Conservation (phyloP, 441 rosid genomes). For the Pelargonium australe region DNA sequence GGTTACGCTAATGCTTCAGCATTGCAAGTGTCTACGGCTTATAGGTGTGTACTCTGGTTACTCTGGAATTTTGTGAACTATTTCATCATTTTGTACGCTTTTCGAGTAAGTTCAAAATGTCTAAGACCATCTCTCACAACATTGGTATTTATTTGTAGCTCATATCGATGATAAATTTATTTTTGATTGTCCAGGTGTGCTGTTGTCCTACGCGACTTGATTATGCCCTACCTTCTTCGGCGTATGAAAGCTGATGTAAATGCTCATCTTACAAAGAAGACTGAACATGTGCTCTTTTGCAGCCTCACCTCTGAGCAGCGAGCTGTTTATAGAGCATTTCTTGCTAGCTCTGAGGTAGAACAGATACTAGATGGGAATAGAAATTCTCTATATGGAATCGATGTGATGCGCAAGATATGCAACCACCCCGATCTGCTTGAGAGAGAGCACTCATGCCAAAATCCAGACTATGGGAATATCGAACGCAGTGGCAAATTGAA, state of each 20-base stretch:
- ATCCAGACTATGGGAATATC: constrained; percentile 88
- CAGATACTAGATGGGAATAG: constrained; percentile 70
- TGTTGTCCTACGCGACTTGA: constrained; percentile 85
- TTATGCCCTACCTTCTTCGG: constrained; percentile 95
- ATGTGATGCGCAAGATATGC: constrained; percentile 98
- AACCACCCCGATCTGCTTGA: constrained; percentile 97
- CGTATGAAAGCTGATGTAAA: constrained; percentile 89
- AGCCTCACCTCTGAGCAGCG: constrained; percentile 82
- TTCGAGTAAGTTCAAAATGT: background rate
- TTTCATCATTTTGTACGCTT: background rate
- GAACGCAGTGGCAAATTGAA: constrained; percentile 91
- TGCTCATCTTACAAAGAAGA: constrained; percentile 79
- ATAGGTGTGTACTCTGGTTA: constrained; percentile 42
- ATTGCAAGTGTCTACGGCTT: constrained; percentile 93
- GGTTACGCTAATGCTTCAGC: constrained; percentile 99
- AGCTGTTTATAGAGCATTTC: constrained; percentile 83
- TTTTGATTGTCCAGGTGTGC: constrained; percentile 61
- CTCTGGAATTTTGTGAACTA: constrained; percentile 13
- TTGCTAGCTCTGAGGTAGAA: constrained; percentile 95
- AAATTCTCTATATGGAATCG: constrained; percentile 84
- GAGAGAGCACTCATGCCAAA: constrained; percentile 67
- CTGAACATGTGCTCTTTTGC: constrained; percentile 93
- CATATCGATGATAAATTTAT: constrained; percentile 20
- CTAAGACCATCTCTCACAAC: background rate
- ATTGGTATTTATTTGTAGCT: background rate